Evolutionary conservation across 371 early-diverging fungal species (phyloP).

Genomic region (Mucor lusitanicus): DNA sequence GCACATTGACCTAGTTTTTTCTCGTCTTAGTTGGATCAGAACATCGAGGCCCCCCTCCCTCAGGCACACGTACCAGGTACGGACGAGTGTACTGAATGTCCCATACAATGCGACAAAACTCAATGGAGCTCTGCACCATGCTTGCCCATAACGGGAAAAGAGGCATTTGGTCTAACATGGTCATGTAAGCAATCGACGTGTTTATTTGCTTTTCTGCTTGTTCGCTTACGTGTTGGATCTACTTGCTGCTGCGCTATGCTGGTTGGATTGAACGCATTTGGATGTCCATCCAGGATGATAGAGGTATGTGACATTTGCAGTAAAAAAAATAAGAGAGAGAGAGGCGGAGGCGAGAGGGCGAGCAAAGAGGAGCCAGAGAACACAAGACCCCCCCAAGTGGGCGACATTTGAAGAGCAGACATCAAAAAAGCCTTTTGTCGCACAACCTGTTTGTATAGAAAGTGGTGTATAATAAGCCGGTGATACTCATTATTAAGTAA

Average conservation of each 20-base stretch:
- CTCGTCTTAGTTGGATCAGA: not conserved
- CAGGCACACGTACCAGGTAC: conserved; percentile 7
- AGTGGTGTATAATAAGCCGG: not conserved
- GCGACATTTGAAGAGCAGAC: not conserved
- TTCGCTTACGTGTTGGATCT: conserved; percentile 18
- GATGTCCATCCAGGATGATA: conserved; percentile 30
- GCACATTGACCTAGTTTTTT: conserved; percentile 15
- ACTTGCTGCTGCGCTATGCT: not conserved
- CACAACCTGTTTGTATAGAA: not conserved
- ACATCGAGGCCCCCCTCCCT: too few species aligned
- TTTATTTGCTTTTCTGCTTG: not conserved
- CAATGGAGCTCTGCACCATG: conserved; percentile 36
- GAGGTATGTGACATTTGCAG: conserved; percentile 22
- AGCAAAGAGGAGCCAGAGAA: not conserved
- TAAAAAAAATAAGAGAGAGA: not conserved
- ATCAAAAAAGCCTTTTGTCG: not conserved
- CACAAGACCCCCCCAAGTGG: not conserved
- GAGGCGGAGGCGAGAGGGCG: not conserved
- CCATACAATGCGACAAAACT: conserved; percentile 40
- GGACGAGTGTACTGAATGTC: conserved; percentile 7
- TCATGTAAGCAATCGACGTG: not conserved
- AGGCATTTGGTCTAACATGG: conserved; percentile 28
- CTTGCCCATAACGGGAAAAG: conserved; percentile 38
- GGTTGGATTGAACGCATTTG: conserved; percentile 14
- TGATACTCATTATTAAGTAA: not conserved